Conservation (phyloP, 2,329 filamentous ascomycete genomes). For the Arachnopeziza araneosa region DNA sequence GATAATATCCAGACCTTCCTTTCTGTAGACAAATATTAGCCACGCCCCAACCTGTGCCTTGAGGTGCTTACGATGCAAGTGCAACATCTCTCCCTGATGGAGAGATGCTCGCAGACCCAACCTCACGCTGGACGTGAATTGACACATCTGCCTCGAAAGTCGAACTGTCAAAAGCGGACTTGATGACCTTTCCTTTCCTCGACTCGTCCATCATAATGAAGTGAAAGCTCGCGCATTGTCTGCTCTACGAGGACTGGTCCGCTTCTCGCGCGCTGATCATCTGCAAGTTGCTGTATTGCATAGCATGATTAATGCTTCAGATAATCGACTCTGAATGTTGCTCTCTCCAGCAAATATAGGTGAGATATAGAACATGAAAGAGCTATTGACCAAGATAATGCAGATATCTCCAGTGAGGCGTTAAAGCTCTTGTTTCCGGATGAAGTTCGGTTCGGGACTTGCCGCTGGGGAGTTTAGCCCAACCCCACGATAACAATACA, state of each 20-base stretch:
- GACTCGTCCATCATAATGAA: slow-evolving; percentile 28
- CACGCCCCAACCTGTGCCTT: background rate
- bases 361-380: background rate
- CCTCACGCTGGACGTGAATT: slow-evolving; percentile 67
- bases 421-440: background rate
- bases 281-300: slow-evolving; percentile 19
- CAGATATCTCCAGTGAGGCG: background rate
- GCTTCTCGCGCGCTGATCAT: background rate
- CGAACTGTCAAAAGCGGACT: slow-evolving; percentile 73
- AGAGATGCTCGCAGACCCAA: slow-evolving; percentile 89
- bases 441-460: background rate
- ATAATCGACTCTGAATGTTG: background rate
- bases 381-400: too few species aligned
- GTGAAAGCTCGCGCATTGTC: background rate
- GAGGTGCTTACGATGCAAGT: slow-evolving; percentile 60
- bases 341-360: too few species aligned
- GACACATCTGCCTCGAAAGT: slow-evolving; percentile 82
- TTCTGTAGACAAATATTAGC: slow-evolving; percentile 32
- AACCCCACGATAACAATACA: background rate
- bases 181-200: slow-evolving; percentile 54
- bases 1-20: slow-evolving; percentile 83
- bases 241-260: background rate
- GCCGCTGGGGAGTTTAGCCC: background rate
- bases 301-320: background rate
- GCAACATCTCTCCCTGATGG: slow-evolving; percentile 87